These are phyloP conservation scores for Syncephalis plumigaleata DNA, from an alignment of 371 early-diverging fungal genomes.

Conservation along the genomic window DNA sequence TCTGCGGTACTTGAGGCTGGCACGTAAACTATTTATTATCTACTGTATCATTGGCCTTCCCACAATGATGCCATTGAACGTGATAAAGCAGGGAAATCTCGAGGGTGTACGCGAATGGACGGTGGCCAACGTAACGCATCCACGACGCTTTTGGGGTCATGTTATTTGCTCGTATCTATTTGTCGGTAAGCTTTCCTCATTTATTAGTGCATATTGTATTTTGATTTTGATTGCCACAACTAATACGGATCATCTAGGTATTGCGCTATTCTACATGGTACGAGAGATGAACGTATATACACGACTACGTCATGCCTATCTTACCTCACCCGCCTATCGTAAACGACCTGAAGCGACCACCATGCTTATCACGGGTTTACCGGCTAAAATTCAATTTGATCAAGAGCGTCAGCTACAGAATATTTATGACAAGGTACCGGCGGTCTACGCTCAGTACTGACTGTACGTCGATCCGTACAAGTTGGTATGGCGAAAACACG, in stretches of 20 bases:
- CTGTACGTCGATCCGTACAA: constrained; percentile 5
- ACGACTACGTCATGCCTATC: constrained; percentile 39
- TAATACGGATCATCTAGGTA: constrained; percentile 5
- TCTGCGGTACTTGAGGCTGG: constrained; percentile 31
- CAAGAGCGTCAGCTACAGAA: constrained; percentile 19
- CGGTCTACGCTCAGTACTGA: constrained; percentile 16
- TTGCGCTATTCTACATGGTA: constrained; percentile 34
- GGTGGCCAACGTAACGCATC: constrained; percentile 33
- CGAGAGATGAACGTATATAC: constrained; percentile 41
- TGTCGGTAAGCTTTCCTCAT: constrained; percentile 23
- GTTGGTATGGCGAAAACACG: constrained; percentile 43
- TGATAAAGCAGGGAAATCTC: constrained; percentile 18
- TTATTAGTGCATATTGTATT: no score
- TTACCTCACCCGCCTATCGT: constrained; percentile 32
- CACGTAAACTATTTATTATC: constrained; percentile 19
- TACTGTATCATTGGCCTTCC: constrained; percentile 35
- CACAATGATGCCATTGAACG: constrained; percentile 44
- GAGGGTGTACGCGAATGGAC: constrained; percentile 26
- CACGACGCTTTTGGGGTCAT: constrained; percentile 43
- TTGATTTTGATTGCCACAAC: not conserved
- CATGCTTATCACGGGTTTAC: constrained; percentile 37
- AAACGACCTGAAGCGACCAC: constrained; percentile 38
- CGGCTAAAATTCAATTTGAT: constrained; percentile 14
- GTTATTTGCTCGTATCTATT: constrained; percentile 35
- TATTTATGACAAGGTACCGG: constrained; percentile 46